Conservation (phyloP, 768 basidiomycete genomes). For the Obba rivulosa region DNA sequence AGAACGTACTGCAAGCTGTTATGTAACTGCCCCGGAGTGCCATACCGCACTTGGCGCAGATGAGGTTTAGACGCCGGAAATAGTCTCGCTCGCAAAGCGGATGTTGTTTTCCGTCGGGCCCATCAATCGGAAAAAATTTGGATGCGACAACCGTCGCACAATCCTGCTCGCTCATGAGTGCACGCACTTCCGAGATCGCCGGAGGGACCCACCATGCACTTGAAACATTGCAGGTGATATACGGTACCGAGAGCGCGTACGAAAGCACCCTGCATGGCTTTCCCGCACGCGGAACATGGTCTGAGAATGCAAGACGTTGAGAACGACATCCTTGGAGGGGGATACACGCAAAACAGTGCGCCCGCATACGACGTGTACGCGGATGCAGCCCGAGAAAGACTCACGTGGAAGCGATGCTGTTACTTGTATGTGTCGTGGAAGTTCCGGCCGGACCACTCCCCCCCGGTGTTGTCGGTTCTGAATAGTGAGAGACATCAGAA, state of each 20-base stretch:
- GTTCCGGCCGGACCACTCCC: conserved; percentile 36
- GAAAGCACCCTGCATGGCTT: conserved; percentile 90
- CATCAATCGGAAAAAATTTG: conserved; percentile 98
- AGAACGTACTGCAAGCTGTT: conserved; percentile 89
- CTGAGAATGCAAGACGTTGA: conserved; percentile 27
- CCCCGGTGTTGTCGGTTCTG: conserved; percentile 47
- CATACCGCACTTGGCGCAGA: conserved; percentile 93
- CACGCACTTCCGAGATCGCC: too few relatives aligned
- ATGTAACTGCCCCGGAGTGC: conserved; percentile 97
- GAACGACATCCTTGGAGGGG: background rate
- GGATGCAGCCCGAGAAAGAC: conserved; percentile 21
- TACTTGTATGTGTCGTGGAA: conserved; percentile 51
- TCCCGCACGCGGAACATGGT: conserved; percentile 72
- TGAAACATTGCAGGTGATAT: conserved; percentile 97
- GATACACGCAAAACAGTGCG: background rate
- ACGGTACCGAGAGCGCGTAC: conserved; percentile 92
- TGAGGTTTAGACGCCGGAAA: conserved; percentile 91
- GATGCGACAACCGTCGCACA: conserved; percentile 95
- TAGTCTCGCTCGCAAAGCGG: conserved; percentile 99
- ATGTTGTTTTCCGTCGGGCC: conserved; percentile 79
- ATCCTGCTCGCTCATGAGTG: conserved; percentile 49
- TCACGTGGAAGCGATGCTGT: conserved; percentile 56
- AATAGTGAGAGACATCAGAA: conserved; percentile 51
- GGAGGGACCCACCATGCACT: conserved; percentile 73
- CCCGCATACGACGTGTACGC: too few relatives aligned